Conservation (phyloP, 768 basidiomycete genomes). For the Gloeophyllum trabeum region DNA sequence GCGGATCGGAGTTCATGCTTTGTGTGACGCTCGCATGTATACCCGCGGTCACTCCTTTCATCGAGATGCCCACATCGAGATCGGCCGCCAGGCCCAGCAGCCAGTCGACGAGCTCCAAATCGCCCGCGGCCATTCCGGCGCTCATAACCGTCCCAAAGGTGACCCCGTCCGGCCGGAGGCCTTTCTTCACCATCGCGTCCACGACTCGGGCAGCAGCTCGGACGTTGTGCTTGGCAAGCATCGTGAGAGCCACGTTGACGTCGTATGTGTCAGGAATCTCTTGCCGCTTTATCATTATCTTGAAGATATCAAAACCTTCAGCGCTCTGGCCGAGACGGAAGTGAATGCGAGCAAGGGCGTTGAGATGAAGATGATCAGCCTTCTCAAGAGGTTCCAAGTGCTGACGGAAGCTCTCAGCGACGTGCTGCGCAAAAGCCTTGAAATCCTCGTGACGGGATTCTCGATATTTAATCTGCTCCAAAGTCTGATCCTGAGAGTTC, state of each 20-base stretch:
- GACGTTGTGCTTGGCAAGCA: constrained; percentile 38
- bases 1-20: constrained; percentile 9
- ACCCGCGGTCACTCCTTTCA: constrained; percentile 37
- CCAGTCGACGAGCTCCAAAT: constrained; percentile 29
- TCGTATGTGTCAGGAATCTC: constrained; percentile 54
- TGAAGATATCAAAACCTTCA: constrained; percentile 37
- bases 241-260: constrained; percentile 50
- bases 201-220: constrained; percentile 33
- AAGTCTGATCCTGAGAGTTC: neutral
- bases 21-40: constrained; percentile 27
- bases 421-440: constrained; percentile 27
- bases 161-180: constrained; percentile 39
- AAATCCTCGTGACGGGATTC: constrained; percentile 12
- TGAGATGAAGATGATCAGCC: constrained; percentile 40
- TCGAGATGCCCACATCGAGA: constrained; percentile 25
- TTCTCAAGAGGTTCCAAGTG: constrained; percentile 33
- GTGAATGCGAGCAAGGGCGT: constrained; percentile 49
- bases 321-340: constrained; percentile 40
- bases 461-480: neutral
- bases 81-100: constrained; percentile 29
- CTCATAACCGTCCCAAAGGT: constrained; percentile 56
- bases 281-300: constrained; percentile 30
- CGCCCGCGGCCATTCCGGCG: constrained; percentile 33
- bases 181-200: constrained; percentile 34
- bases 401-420: constrained; percentile 31